Conservation (phyloP, 2,329 filamentous ascomycete species). For the Paraconiothyrium brasiliense region DNA sequence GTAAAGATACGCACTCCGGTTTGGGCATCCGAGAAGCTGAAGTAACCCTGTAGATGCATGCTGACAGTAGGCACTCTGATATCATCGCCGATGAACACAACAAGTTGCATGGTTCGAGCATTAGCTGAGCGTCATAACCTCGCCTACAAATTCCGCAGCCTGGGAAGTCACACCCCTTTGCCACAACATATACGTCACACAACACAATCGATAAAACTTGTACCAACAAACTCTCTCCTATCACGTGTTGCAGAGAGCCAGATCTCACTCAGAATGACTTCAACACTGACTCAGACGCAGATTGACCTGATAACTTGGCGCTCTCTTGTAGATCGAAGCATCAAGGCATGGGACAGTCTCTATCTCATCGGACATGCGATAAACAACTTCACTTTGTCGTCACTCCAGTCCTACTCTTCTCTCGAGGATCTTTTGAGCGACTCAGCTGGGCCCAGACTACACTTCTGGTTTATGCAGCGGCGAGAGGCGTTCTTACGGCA, state of each 20-base stretch:
- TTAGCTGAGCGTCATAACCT: too few species aligned
- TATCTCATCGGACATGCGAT: background rate
- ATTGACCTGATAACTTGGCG: slow-evolving; percentile 15
- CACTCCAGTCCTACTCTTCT: background rate
- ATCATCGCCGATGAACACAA: too few species aligned
- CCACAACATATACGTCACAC: too few species aligned
- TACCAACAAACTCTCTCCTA: background rate
- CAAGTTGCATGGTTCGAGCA: too few species aligned
- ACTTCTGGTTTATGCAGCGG: slow-evolving; percentile 27
- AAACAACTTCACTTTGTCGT: background rate
- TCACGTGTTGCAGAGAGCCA: background rate
- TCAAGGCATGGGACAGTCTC: slow-evolving; percentile 21
- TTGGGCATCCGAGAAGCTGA: too few species aligned
- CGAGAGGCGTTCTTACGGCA: slow-evolving; percentile 25
- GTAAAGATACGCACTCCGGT: too few species aligned
- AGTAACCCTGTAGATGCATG: too few species aligned
- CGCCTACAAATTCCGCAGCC: too few species aligned
- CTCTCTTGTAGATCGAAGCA: slow-evolving; percentile 24
- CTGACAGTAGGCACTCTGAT: too few species aligned
- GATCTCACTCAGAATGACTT: background rate
- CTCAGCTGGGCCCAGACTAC: background rate
- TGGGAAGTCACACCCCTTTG: too few species aligned
- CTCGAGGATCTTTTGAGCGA: background rate
- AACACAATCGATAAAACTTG: background rate
- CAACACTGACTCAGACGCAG: background rate